A percentile compares a stretch with the other conserved stretches of the same genome.
These are phyloP conservation scores for Penicillium sp. DNA, from an alignment of 2,329 filamentous ascomycete genomes.

Conservation along the genomic window DNA sequence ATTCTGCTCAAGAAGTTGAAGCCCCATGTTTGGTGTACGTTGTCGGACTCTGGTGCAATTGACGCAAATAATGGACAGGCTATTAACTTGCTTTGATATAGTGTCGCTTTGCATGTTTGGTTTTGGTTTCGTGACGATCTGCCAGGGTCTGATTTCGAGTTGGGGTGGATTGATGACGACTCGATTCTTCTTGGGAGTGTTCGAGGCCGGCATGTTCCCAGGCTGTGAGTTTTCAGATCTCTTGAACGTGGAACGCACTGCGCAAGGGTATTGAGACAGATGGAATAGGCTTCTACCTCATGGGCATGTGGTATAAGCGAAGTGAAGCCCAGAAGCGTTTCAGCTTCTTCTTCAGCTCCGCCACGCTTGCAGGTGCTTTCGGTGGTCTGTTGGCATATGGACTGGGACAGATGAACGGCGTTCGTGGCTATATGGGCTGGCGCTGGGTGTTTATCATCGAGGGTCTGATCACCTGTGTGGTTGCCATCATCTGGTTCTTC, in stretches of 20 bases:
- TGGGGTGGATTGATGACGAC: slow-evolving; percentile 78
- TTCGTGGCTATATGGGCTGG: slow-evolving; percentile 56
- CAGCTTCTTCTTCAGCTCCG: slow-evolving; percentile 87
- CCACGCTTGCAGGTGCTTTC: slow-evolving; percentile 65
- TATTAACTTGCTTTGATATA: too few relatives aligned
- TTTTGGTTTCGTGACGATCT: slow-evolving; percentile 75
- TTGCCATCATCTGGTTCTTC: not conserved
- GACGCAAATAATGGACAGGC: too few relatives aligned
- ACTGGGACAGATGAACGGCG: slow-evolving; percentile 62
- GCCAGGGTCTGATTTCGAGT: slow-evolving; percentile 77
- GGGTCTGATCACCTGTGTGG: not conserved
- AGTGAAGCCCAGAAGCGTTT: slow-evolving; percentile 88
- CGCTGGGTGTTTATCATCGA: not conserved
- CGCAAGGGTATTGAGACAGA: not conserved
- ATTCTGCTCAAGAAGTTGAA: slow-evolving; percentile 70
- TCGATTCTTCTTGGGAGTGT: slow-evolving; percentile 82
- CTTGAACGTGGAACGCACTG: not conserved
- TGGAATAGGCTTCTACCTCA: slow-evolving; percentile 60
- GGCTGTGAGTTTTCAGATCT: slow-evolving; percentile 56
- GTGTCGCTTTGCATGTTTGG: slow-evolving; percentile 80
- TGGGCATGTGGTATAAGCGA: slow-evolving; percentile 83
- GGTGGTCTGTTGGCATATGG: slow-evolving; percentile 65
- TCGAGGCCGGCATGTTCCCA: slow-evolving; percentile 73
- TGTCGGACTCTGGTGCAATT: too few relatives aligned
- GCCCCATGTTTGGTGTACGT: slow-evolving; percentile 67